Percentiles rank a stretch among this genome's conserved stretches.
Conservation (phyloP, 2,329 filamentous ascomycete genomes). For the Cordyceps sp. region DNA sequence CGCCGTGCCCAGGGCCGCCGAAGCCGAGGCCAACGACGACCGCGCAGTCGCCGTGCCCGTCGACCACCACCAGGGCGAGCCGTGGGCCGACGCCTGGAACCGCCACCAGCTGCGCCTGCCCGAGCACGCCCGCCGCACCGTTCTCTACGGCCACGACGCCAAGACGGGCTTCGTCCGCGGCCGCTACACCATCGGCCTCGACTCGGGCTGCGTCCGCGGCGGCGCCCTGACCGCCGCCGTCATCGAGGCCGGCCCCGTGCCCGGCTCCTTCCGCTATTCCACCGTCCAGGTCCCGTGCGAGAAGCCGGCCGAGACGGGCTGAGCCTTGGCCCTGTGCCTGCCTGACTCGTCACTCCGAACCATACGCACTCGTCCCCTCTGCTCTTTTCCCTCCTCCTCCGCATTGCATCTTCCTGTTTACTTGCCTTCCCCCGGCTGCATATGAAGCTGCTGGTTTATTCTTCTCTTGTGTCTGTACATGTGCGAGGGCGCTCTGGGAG, state of each 20-base stretch:
- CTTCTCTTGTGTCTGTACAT: too few relatives aligned
- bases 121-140: slow-evolving; percentile 34
- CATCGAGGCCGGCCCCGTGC: slow-evolving; percentile 33
- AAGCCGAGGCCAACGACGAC: too few relatives aligned
- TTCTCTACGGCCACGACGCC: slow-evolving; percentile 81
- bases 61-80: slow-evolving; percentile 33
- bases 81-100: slow-evolving; percentile 53
- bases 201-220: slow-evolving; percentile 67
- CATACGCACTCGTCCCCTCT: too few relatives aligned
- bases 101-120: slow-evolving; percentile 22
- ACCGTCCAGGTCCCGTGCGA: slow-evolving; percentile 25
- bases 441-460: too few relatives aligned
- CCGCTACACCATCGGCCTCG: slow-evolving; percentile 67
- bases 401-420: too few relatives aligned
- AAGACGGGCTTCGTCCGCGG: slow-evolving; percentile 44
- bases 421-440: too few relatives aligned
- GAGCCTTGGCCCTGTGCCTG: too few relatives aligned
- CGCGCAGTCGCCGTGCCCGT: slow-evolving; percentile 18
- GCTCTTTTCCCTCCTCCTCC: too few relatives aligned
- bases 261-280: slow-evolving; percentile 16
- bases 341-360: too few relatives aligned
- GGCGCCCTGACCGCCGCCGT: slow-evolving; percentile 62
- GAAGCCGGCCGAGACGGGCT: too few relatives aligned
- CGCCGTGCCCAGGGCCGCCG: too few relatives aligned
- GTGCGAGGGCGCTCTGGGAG: too few relatives aligned